These are phyloP conservation scores for Metarhizium album DNA, from an alignment of 2,329 filamentous ascomycete genomes.

Conservation along the genomic window DNA sequence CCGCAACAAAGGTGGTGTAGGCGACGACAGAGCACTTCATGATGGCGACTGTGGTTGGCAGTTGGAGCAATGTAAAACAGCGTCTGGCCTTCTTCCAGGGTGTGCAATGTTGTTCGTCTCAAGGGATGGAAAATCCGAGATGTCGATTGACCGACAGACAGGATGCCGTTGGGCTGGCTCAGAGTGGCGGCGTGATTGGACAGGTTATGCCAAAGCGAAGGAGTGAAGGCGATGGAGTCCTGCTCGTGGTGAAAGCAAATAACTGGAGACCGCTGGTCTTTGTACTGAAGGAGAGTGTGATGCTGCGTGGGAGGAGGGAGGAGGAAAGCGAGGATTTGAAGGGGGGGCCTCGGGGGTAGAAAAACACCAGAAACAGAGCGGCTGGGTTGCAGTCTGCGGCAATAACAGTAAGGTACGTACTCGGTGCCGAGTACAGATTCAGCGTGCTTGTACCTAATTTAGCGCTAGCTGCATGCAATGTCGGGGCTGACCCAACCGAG, in stretches of 20 bases:
- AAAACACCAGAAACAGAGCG: neutral
- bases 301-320: neutral
- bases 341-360: neutral
- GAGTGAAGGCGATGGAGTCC: conserved; percentile 8
- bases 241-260: conserved; percentile 8
- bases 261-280: conserved; percentile 4
- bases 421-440: too few species aligned
- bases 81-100: conserved; percentile 4
- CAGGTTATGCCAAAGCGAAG: conserved; percentile 5
- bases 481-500: too few species aligned
- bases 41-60: conserved; percentile 10
- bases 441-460: too few species aligned
- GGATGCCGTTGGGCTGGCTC: neutral
- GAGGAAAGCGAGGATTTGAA: neutral
- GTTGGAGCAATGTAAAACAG: neutral
- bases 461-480: too few species aligned
- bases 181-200: neutral
- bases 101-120: neutral
- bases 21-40: conserved; percentile 32
- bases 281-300: conserved; percentile 8
- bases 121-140: neutral
- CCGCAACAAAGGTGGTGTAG: conserved; percentile 24
- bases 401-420: too few species aligned
- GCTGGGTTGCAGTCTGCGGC: too few species aligned
- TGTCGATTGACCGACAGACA: neutral